These are phyloP conservation scores for Hypoxylon sp. DNA, from an alignment of 2,329 filamentous ascomycete species.

Conservation along the genomic window DNA sequence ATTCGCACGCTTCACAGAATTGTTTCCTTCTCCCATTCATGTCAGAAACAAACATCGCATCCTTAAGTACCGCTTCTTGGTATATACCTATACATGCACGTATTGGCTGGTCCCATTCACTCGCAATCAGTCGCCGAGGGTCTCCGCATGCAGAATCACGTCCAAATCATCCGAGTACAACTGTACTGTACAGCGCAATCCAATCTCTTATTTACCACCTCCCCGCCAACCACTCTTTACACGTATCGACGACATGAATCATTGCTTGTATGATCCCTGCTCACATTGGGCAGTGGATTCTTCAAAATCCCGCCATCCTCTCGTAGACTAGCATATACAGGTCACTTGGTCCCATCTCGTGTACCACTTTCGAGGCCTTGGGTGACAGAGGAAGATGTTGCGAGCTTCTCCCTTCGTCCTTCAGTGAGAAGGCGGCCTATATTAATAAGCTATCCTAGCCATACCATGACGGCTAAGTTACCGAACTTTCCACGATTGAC, in stretches of 20 bases:
- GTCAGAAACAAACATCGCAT: conserved; percentile 23
- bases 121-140: conserved; percentile 25
- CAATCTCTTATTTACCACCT: conserved; percentile 26
- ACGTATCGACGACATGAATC: conserved; percentile 36
- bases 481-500: background rate
- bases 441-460: conserved; percentile 11
- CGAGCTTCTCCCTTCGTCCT: conserved; percentile 1
- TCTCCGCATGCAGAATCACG: conserved; percentile 36
- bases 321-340: conserved; percentile 4
- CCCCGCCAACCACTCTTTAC: conserved; percentile 36
- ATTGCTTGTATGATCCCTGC: conserved; percentile 32
- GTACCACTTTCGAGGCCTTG: conserved; percentile 10
- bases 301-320: conserved; percentile 17
- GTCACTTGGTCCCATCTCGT: conserved; percentile 4
- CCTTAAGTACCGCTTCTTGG: conserved; percentile 11
- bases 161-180: conserved; percentile 40
- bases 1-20: conserved; percentile 8
- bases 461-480: background rate
- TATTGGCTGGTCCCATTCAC: too few relatives aligned
- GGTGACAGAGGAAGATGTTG: background rate
- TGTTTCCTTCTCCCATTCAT: conserved; percentile 15
- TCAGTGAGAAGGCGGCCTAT: conserved; percentile 1
- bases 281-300: conserved; percentile 17
- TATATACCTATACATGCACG: too few relatives aligned
- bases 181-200: conserved; percentile 37